These are phyloP conservation scores for Lagerstroemia speciosa DNA, from an alignment of 345 rosid genomes.

Conservation along the genomic window DNA sequence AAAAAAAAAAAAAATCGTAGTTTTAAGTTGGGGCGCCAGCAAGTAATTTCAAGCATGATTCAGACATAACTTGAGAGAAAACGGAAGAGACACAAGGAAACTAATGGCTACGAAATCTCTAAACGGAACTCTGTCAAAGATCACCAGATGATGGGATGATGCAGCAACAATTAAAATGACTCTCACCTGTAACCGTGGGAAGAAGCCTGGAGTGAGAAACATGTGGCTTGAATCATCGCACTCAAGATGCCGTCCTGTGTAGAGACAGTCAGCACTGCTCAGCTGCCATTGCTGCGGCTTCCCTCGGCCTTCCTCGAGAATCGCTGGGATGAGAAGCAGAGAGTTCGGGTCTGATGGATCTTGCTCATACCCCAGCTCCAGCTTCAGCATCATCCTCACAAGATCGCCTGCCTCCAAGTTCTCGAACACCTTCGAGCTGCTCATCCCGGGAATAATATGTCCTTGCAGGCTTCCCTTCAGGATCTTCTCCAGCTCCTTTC, in stretches of 20 bases:
- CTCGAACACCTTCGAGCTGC: conserved; percentile 62
- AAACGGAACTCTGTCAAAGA: neutral
- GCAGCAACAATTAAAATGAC: neutral
- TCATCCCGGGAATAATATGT: conserved; percentile 71
- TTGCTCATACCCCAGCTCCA: conserved; percentile 74
- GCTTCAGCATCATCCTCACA: conserved; percentile 74
- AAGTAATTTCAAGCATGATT: no score
- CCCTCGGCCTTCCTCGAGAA: conserved; percentile 94
- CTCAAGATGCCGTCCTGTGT: conserved; percentile 80
- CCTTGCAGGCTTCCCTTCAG: conserved; percentile 65
- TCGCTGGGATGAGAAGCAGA: conserved; percentile 61
- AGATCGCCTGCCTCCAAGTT: conserved; percentile 63
- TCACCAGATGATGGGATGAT: neutral
- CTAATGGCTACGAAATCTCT: neutral
- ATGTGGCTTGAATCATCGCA: conserved; percentile 85
- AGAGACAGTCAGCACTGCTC: conserved; percentile 43
- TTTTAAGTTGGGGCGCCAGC: no score
- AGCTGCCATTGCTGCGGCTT: conserved; percentile 76
- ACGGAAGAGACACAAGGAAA: no score
- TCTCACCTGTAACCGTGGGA: conserved; percentile 83
- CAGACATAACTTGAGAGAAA: no score
- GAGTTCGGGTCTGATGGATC: conserved; percentile 70
- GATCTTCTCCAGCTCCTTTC: conserved; percentile 67
- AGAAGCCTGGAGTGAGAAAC: conserved; percentile 87
- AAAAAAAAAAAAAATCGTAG: neutral